Conservation (phyloP, 23 red algal genomes). For the Agarophyton chilense region DNA sequence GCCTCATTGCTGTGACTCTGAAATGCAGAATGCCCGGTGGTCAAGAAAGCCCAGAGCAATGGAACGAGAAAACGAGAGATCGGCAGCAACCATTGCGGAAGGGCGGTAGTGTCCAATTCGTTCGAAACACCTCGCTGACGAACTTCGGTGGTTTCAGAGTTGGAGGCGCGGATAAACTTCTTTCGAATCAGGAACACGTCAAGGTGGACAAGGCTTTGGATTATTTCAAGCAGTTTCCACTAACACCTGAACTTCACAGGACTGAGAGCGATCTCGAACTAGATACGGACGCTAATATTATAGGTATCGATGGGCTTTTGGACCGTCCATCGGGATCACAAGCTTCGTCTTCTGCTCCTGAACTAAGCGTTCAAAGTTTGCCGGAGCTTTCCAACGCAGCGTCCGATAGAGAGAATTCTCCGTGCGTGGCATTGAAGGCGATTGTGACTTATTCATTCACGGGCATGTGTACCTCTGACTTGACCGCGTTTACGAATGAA, state of each 20-base stretch:
- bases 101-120: not conserved
- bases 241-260: constrained; percentile 41
- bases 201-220: not conserved
- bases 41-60: not conserved
- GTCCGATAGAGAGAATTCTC: constrained; percentile 61
- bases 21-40: constrained; percentile 6
- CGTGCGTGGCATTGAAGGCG: constrained; percentile 61
- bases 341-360: constrained; percentile 6
- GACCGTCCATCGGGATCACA: constrained; percentile 12
- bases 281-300: not conserved
- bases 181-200: not conserved
- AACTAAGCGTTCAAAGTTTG: constrained; percentile 1
- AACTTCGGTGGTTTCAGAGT: not conserved
- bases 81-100: not conserved
- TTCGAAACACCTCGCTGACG: not conserved
- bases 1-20: constrained; percentile 55
- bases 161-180: not conserved
- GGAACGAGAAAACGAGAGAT: not conserved
- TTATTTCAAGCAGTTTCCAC: constrained; percentile 43
- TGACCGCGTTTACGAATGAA: constrained; percentile 35
- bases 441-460: constrained; percentile 46
- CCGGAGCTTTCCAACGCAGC: constrained; percentile 4
- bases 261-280: constrained; percentile 24
- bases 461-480: constrained; percentile 31
- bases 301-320: not conserved